phyloP scores from a whole-genome alignment of 768 basidiomycete species.

The Termitomyces sp. region DNA sequence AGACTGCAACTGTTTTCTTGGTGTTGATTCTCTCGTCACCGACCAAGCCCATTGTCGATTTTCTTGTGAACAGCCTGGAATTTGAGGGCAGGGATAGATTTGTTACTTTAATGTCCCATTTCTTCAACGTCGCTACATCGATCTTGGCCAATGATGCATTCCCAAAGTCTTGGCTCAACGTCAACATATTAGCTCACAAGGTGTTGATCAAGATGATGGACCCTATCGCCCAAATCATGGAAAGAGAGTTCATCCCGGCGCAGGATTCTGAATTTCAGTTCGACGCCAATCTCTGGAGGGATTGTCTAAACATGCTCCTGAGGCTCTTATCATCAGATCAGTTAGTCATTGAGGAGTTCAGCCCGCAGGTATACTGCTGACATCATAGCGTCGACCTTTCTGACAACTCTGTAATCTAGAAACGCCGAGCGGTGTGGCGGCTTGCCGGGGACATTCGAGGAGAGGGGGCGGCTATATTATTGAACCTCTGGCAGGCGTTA shows the following conservation, averaged over 20 bases:
- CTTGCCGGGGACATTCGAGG: conserved; percentile 95
- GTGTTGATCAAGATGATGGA: conserved; percentile 87
- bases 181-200: conserved; percentile 84
- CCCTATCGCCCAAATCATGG: conserved; percentile 70
- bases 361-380: conserved; percentile 63
- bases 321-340: conserved; percentile 86
- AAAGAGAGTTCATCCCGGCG: conserved; percentile 74
- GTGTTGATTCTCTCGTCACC: conserved; percentile 79
- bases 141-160: conserved; percentile 87
- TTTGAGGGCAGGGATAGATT: conserved; percentile 87
- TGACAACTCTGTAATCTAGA: conserved; percentile 37
- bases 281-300: conserved; percentile 74
- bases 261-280: conserved; percentile 61
- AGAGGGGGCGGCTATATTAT: conserved; percentile 77
- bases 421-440: conserved; percentile 93
- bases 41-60: conserved; percentile 68
- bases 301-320: conserved; percentile 76
- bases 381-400: neutral
- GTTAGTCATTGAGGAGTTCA: conserved; percentile 91
- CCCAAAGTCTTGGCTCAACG: conserved; percentile 87
- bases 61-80: conserved; percentile 75
- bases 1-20: conserved; percentile 80
- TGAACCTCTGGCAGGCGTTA: conserved; percentile 81
- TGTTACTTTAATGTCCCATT: conserved; percentile 59
- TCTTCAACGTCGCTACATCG: conserved; percentile 77